These are phyloP conservation scores for Xylogone sp. DNA, from an alignment of 2,329 filamentous ascomycete genomes.

Conservation along the genomic window DNA sequence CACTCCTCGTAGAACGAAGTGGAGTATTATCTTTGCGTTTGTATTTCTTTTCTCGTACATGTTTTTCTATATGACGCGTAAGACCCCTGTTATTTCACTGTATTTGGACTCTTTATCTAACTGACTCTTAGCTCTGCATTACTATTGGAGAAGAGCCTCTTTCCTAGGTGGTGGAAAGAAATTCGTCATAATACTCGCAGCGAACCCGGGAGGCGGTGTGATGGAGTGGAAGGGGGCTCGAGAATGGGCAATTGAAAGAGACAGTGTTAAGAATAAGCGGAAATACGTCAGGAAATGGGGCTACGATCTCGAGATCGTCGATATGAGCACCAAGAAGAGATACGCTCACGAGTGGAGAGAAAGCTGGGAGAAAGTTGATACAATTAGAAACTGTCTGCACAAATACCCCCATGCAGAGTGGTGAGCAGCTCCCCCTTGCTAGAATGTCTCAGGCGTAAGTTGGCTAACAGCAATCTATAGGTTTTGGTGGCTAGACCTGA, in stretches of 20 bases:
- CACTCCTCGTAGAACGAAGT: constrained; percentile 62
- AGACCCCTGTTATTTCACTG: constrained; percentile 31
- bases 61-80: constrained; percentile 71
- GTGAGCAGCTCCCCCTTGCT: constrained; percentile 53
- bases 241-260: constrained; percentile 97
- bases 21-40: constrained; percentile 56
- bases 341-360: constrained; percentile 99
- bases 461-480: constrained; percentile 43
- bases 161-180: constrained; percentile 82
- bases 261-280: constrained; percentile 93
- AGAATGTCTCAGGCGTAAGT: background rate
- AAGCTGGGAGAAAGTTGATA: constrained; percentile 98
- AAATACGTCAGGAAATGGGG: constrained; percentile 86
- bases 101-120: too few species aligned
- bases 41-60: constrained; percentile 58
- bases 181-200: constrained; percentile 87
- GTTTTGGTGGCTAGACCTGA: constrained; percentile 99
- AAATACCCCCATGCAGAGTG: constrained; percentile 97
- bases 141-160: constrained; percentile 67
- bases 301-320: constrained; percentile 92
- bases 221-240: constrained; percentile 99
- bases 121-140: constrained; percentile 29
- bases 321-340: constrained; percentile 98
- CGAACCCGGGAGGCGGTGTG: constrained; percentile 92
- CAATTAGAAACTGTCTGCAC: constrained; percentile 79